These are phyloP conservation scores for Tylopilus balloui DNA, from an alignment of 768 basidiomycete species.

Conservation along the genomic window DNA sequence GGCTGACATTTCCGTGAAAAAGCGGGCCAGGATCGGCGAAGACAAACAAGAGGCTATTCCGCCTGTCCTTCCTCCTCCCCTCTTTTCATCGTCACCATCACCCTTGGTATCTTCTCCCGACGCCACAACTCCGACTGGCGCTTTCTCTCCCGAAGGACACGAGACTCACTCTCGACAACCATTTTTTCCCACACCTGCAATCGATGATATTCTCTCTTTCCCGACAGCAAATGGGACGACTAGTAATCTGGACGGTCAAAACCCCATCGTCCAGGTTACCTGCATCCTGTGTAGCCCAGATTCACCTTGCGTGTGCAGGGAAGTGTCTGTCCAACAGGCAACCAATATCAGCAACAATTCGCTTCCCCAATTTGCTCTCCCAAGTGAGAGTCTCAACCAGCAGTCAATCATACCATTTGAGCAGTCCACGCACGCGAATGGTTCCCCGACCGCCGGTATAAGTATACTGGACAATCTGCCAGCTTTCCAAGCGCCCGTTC, in stretches of 20 bases:
- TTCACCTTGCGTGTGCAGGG: conserved; percentile 73
- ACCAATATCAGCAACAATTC: conserved; percentile 16
- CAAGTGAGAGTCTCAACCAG: conserved; percentile 8
- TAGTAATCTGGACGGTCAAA: conserved; percentile 32
- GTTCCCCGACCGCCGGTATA: conserved; percentile 28
- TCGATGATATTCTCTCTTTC: conserved; percentile 36
- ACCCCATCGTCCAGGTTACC: conserved; percentile 31
- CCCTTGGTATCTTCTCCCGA: conserved; percentile 52
- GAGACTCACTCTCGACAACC: conserved; percentile 25
- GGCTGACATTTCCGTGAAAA: conserved; percentile 29
- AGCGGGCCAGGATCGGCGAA: conserved; percentile 34
- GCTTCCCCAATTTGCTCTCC: conserved; percentile 11
- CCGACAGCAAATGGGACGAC: conserved; percentile 28
- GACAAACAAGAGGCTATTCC: conserved; percentile 21
- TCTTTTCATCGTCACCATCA: conserved; percentile 38
- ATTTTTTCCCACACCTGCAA: conserved; percentile 27
- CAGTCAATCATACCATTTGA: conserved; percentile 19
- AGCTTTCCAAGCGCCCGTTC: conserved; percentile 76
- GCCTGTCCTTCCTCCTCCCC: conserved; percentile 20
- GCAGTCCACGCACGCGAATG: conserved; percentile 26
- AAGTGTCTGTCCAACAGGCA: conserved; percentile 51
- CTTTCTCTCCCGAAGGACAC: conserved; percentile 32
- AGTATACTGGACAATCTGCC: conserved; percentile 77
- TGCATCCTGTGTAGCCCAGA: conserved; percentile 76
- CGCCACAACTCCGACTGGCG: conserved; percentile 26